A percentile compares a stretch with the other conserved stretches of the same genome.
Conservation (phyloP, 257 asterid genomes). For the Marsdenia floribunda region DNA sequence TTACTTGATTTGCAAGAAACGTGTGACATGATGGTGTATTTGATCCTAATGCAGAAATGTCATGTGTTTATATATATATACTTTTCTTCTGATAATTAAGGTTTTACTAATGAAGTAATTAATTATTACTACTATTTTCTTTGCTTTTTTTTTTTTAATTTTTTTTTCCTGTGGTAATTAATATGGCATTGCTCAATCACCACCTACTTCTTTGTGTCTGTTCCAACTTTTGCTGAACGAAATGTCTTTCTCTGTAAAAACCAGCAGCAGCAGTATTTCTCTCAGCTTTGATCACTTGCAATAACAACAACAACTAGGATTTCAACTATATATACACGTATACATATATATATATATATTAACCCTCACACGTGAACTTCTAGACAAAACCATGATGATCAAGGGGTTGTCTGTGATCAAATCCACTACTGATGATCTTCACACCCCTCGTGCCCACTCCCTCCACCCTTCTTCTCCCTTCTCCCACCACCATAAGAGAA, state of each 20-base stretch:
- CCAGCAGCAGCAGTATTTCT: neutral
- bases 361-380: conserved; percentile 19
- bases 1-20: conserved; percentile 8
- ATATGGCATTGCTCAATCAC: neutral
- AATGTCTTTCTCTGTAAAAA: conserved; percentile 7
- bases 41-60: neutral
- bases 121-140: too few relatives aligned
- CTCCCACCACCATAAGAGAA: neutral
- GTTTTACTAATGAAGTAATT: neutral
- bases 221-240: neutral
- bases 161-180: neutral
- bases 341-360: too few relatives aligned
- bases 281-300: conserved; percentile 4
- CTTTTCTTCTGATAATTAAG: neutral
- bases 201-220: neutral
- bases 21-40: conserved; percentile 1
- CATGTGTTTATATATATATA: neutral
- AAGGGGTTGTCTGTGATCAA: neutral
- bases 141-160: too few relatives aligned
- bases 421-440: neutral
- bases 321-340: conserved; percentile 1
- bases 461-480: neutral
- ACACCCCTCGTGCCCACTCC: neutral
- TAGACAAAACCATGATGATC: conserved; percentile 11
- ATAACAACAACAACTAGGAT: conserved; percentile 4